Percentiles rank a stretch among this genome's conserved stretches.
These are phyloP conservation scores for Xylariaceae sp. DNA, from an alignment of 2,329 filamentous ascomycete species.

Conservation along the genomic window DNA sequence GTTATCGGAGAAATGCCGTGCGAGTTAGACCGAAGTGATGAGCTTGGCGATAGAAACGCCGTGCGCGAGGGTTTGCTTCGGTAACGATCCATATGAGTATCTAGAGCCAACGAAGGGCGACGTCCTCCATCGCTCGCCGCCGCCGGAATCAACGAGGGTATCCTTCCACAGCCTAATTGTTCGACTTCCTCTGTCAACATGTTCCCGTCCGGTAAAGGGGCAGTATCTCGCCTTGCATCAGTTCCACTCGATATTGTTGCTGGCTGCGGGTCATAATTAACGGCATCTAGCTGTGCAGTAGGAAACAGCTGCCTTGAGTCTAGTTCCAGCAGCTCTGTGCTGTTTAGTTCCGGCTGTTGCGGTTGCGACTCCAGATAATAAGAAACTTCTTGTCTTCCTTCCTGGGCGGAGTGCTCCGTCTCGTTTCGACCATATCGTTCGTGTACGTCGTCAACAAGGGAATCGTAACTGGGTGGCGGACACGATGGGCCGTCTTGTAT, in stretches of 20 bases:
- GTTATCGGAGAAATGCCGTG: constrained; percentile 46
- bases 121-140: constrained; percentile 9
- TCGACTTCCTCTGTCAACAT: background rate
- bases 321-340: constrained; percentile 50
- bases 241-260: background rate
- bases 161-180: background rate
- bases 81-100: constrained; percentile 27
- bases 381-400: constrained; percentile 7
- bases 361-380: constrained; percentile 9
- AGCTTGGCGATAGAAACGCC: constrained; percentile 28
- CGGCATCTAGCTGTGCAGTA: constrained; percentile 25
- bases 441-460: constrained; percentile 31
- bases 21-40: constrained; percentile 36
- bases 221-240: no score
- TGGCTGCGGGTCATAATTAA: constrained; percentile 22
- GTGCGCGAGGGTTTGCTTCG: constrained; percentile 20
- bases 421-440: constrained; percentile 15
- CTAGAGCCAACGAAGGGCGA: constrained; percentile 29
- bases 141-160: constrained; percentile 10
- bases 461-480: constrained; percentile 47
- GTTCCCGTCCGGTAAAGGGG: no score
- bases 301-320: constrained; percentile 43
- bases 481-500: constrained; percentile 30
- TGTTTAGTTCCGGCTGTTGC: constrained; percentile 41
- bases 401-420: constrained; percentile 19